phyloP scores from a whole-genome alignment of 202 grass and related monocot genomes.

The Setaria viridis region DNA sequence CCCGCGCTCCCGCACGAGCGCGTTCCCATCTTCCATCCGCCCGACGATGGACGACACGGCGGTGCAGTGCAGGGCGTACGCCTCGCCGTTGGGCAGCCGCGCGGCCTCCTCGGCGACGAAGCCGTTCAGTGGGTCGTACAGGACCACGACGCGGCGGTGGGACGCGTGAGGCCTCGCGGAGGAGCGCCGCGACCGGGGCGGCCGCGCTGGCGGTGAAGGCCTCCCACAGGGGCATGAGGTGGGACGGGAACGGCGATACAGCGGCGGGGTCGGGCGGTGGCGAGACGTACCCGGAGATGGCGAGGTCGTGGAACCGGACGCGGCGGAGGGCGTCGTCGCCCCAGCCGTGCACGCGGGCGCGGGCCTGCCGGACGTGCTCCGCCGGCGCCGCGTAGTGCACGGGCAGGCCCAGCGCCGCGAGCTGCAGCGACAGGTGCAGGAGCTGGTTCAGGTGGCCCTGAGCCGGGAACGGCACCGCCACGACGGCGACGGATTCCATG shows the following conservation, averaged over 20 bases:
- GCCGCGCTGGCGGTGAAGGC: background rate
- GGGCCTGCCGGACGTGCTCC: conserved; percentile 54
- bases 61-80: conserved; percentile 38
- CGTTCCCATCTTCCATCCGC: background rate
- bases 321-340: background rate
- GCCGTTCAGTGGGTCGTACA: conserved; percentile 43
- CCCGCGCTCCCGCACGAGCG: conserved; percentile 27
- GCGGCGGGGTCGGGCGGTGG: conserved; percentile 46
- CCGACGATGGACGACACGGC: conserved; percentile 7
- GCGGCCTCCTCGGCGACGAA: conserved; percentile 52
- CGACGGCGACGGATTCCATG: conserved; percentile 40
- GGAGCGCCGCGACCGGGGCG: conserved; percentile 24
- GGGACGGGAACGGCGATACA: conserved; percentile 32
- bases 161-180: conserved; percentile 34
- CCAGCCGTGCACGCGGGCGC: conserved; percentile 59
- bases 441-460: conserved; percentile 81
- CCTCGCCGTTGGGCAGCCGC: conserved; percentile 55
- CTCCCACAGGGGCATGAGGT: conserved; percentile 50
- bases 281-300: conserved; percentile 44
- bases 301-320: conserved; percentile 53
- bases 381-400: conserved; percentile 58
- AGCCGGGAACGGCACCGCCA: conserved; percentile 64
- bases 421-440: conserved; percentile 62
- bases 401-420: conserved; percentile 38
- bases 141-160: conserved; percentile 49